Evolutionary conservation across 2,329 filamentous ascomycete species (phyloP), one percentile per base, ranked within the genome.

Genomic region (Diplodia scrobiculata): DNA sequence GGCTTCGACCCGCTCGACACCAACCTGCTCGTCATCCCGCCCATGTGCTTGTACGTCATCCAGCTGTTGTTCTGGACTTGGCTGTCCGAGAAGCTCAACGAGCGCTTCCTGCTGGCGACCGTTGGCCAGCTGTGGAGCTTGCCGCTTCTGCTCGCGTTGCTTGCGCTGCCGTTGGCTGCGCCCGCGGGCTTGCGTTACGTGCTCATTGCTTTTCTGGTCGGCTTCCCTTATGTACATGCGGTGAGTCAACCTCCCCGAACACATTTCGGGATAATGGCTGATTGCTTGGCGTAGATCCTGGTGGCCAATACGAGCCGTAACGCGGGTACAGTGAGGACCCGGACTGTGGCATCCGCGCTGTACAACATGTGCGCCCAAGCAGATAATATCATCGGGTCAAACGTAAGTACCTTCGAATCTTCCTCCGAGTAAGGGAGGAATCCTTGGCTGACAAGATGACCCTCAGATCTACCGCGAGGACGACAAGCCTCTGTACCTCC

Each of bases 261-360:
- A 13, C 14, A 17, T 17, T 21, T 5, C 0, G 14, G 14, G 25
- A 50, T 11, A 4, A 25, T 5, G 21, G 58, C 45, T 63, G n/a
- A 63, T 36, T 19, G 17, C n/a, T 52, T 34, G 19, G 14, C 1
- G 11, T 14, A 65, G 63, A 84, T 88, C 34, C 75, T 86, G 1
- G 86, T 88, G 0, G 86, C 82, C 0, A 84, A 86, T 75, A 87
- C 83, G 1, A 86, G 84, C 2, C 82, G 86, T 62, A 90, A 89
- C 71, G 84, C 86, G 2, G 86, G 87, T 68, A 81, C 83, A 0
- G 86, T 90, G 10, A 80, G 87, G 11, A 86, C 84, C 5, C 79
- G 87, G 6, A 85, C 87, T 1, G 85, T 90, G 1, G 85, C 85
- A 0, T 84, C 86, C 0, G 87, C 85, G 0, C 76, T 86, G n/a